Percentiles rank a stretch among this genome's conserved stretches.
phyloP scores from a whole-genome alignment of 2,329 filamentous ascomycete species.

The Neurospora sp. region DNA sequence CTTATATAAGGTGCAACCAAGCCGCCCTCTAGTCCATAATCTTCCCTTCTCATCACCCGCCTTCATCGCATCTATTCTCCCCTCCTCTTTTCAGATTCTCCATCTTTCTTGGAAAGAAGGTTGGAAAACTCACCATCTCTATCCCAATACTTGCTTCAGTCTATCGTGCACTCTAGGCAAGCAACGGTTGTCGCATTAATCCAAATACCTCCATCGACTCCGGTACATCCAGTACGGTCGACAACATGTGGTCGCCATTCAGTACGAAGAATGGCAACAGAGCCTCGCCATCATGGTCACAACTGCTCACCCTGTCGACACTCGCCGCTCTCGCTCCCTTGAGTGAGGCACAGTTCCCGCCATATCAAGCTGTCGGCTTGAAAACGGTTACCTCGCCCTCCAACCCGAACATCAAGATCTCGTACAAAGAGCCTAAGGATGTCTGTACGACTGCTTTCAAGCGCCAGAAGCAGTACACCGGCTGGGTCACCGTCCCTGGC shows the following conservation, averaged over 20 bases:
- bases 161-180: background rate
- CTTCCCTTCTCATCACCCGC: background rate
- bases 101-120: background rate
- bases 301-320: background rate
- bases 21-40: background rate
- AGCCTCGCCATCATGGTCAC: background rate
- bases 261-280: background rate
- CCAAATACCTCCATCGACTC: background rate
- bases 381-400: slow-evolving; percentile 53
- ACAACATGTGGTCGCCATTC: background rate
- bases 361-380: slow-evolving; percentile 26
- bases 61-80: background rate
- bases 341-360: slow-evolving; percentile 4
- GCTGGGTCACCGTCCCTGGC: slow-evolving; percentile 56
- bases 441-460: slow-evolving; percentile 57
- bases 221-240: background rate
- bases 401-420: slow-evolving; percentile 54
- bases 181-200: background rate
- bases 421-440: slow-evolving; percentile 52
- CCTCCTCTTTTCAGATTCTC: background rate
- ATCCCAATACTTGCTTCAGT: background rate
- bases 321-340: background rate
- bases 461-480: slow-evolving; percentile 59
- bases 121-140: background rate
- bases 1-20: background rate